phyloP scores from a whole-genome alignment of 2,329 filamentous ascomycete species.

The Neofusicoccum parvum region DNA sequence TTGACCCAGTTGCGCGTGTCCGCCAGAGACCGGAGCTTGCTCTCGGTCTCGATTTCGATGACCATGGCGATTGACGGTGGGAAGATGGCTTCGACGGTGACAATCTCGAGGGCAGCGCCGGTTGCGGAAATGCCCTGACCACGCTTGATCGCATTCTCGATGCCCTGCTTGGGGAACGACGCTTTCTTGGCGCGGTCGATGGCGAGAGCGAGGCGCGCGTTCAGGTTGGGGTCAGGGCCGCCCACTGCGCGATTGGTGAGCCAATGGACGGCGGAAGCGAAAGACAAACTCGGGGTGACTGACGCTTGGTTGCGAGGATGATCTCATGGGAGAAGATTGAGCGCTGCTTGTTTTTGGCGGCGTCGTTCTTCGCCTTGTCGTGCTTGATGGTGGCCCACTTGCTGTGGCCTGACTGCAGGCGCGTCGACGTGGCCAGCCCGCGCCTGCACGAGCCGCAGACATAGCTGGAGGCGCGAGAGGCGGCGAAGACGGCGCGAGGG shows the following conservation, averaged over 20 bases:
- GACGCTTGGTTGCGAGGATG: slow-evolving; percentile 73
- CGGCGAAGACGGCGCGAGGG: not conserved
- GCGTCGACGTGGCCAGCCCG: slow-evolving; percentile 40
- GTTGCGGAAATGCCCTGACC: slow-evolving; percentile 80
- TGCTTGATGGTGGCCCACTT: slow-evolving; percentile 97
- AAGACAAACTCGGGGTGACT: slow-evolving; percentile 27
- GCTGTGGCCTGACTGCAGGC: slow-evolving; percentile 69
- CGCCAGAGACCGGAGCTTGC: slow-evolving; percentile 70
- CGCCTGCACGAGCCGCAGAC: slow-evolving; percentile 28
- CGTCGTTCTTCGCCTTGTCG: slow-evolving; percentile 86
- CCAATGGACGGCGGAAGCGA: not conserved
- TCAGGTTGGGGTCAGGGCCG: slow-evolving; percentile 72
- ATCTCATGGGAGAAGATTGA: slow-evolving; percentile 71
- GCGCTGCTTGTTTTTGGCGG: slow-evolving; percentile 73
- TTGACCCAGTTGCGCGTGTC: slow-evolving; percentile 75
- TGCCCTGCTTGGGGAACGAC: slow-evolving; percentile 79
- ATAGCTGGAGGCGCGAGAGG: not conserved
- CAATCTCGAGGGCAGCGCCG: slow-evolving; percentile 73
- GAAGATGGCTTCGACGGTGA: slow-evolving; percentile 80
- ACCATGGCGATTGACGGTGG: slow-evolving; percentile 74
- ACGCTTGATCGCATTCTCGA: slow-evolving; percentile 83
- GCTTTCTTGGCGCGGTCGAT: slow-evolving; percentile 80
- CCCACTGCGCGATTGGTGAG: slow-evolving; percentile 57
- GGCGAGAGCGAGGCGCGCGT: slow-evolving; percentile 73
- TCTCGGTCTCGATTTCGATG: slow-evolving; percentile 84